These are phyloP conservation scores for Omphalea diandra DNA, from an alignment of 441 rosid species.

Conservation along the genomic window DNA sequence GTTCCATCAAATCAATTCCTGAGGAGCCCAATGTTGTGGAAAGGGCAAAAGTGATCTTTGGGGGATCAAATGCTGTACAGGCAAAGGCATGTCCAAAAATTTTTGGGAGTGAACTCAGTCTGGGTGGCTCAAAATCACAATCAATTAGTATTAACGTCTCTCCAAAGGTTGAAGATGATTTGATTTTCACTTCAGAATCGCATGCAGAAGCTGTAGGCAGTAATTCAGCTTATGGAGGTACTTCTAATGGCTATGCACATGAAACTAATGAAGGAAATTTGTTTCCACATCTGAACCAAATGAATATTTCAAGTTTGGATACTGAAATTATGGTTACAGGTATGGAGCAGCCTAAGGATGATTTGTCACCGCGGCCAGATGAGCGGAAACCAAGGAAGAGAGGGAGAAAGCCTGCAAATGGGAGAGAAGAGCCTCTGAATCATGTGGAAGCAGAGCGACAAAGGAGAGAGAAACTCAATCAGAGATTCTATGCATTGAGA, in stretches of 20 bases:
- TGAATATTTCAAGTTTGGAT: constrained; percentile 34
- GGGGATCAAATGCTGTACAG: constrained; percentile 40
- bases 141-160: constrained; percentile 75
- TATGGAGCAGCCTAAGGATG: constrained; percentile 59
- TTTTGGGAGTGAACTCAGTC: constrained; percentile 76
- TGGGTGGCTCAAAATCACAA: constrained; percentile 61
- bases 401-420: constrained; percentile 94
- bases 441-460: constrained; percentile 98
- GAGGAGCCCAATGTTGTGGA: constrained; percentile 48
- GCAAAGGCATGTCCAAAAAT: constrained; percentile 52
- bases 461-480: constrained; percentile 96
- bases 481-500: constrained; percentile 86
- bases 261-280: constrained; percentile 43
- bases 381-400: constrained; percentile 86
- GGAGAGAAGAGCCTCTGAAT: constrained; percentile 93
- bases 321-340: constrained; percentile 36
- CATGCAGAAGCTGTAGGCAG: constrained; percentile 43
- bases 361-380: constrained; percentile 40
- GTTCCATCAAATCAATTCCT: constrained; percentile 66
- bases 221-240: constrained; percentile 49
- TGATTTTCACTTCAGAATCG: constrained; percentile 50
- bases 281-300: constrained; percentile 43
- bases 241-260: constrained; percentile 55
- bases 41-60: constrained; percentile 51
- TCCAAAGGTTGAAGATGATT: constrained; percentile 71